A percentile compares a stretch with the other conserved stretches of the same genome.
Evolutionary conservation across 139 green algal species (phyloP).

Genomic region (Pycnococcus provasolii): DNA sequence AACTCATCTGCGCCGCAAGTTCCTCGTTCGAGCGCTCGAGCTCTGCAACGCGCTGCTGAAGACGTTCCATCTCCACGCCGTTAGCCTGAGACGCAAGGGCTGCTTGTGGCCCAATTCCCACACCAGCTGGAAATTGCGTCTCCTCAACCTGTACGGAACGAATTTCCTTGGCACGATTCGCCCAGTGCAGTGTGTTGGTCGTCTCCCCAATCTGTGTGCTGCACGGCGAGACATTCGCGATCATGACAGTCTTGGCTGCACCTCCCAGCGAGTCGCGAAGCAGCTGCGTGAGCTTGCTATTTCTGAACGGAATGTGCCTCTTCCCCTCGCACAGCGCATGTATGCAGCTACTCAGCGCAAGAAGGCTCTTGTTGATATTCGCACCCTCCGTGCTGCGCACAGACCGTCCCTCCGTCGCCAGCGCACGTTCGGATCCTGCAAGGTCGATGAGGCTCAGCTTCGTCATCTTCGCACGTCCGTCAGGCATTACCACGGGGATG

Average conservation of each 20-base stretch:
- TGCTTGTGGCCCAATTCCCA: not conserved
- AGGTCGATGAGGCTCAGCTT: constrained; percentile 25
- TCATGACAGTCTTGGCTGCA: constrained; percentile 19
- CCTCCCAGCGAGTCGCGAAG: constrained; percentile 18
- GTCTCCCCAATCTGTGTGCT: constrained; percentile 2
- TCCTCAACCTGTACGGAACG: not conserved
- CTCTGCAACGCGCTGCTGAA: not conserved
- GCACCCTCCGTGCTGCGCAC: constrained; percentile 20
- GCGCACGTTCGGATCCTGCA: constrained; percentile 15
- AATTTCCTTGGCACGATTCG: constrained; percentile 10
- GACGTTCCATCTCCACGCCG: not conserved
- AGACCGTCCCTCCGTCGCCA: constrained; percentile 13
- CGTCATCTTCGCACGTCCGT: constrained; percentile 8
- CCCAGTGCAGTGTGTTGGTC: constrained; percentile 8
- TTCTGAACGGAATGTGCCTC: constrained; percentile 22
- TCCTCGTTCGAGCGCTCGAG: not conserved
- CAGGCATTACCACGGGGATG: not conserved
- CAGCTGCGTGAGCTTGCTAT: constrained; percentile 26
- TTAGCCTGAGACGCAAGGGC: not conserved
- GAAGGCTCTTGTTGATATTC: constrained; percentile 31
- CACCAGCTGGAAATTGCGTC: too few species aligned
- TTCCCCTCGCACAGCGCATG: constrained; percentile 8
- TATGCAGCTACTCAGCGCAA: constrained; percentile 23
- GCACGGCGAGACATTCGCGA: constrained; percentile 15
- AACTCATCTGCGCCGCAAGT: not conserved